A percentile compares a stretch with the other conserved stretches of the same genome.
phyloP scores from a whole-genome alignment of 2,329 filamentous ascomycete species.

The Exophiala aquamarina region DNA sequence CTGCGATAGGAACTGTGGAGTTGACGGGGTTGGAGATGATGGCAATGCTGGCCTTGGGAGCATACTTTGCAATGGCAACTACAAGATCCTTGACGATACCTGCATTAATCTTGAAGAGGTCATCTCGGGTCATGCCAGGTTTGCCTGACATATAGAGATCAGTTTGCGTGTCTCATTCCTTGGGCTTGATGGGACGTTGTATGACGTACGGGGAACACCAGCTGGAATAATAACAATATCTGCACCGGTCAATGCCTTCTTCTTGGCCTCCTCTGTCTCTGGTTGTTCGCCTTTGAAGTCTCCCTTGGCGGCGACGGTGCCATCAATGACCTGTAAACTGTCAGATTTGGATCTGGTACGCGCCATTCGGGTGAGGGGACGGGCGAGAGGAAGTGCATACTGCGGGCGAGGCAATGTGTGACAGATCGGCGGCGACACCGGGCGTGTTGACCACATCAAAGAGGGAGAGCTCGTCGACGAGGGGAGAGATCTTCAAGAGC shows the following conservation, averaged over 20 bases:
- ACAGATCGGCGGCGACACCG: constrained; percentile 92
- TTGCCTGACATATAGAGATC: constrained; percentile 65
- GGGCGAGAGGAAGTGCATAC: constrained; percentile 51
- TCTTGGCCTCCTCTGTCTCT: constrained; percentile 72
- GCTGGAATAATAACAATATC: constrained; percentile 97
- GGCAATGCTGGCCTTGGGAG: constrained; percentile 90
- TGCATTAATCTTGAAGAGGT: constrained; percentile 99
- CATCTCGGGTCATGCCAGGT: constrained; percentile 98
- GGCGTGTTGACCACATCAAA: constrained; percentile 99
- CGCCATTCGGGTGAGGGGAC: constrained; percentile 7
- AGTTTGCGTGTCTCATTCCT: constrained; percentile 3
- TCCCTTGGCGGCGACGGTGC: constrained; percentile 71
- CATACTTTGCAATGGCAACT: constrained; percentile 80
- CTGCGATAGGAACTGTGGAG: constrained; percentile 96
- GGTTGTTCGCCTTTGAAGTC: constrained; percentile 29
- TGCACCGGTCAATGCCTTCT: constrained; percentile 84
- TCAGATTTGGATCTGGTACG: constrained; percentile 29
- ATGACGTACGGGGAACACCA: constrained; percentile 84
- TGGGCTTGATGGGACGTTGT: not conserved
- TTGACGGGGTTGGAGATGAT: constrained; percentile 99
- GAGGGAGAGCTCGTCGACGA: constrained; percentile 87
- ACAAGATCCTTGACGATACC: constrained; percentile 94
- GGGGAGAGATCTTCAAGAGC: constrained; percentile 85
- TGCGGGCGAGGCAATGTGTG: constrained; percentile 91
- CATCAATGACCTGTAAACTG: constrained; percentile 69